Evolutionary conservation across 2,329 filamentous ascomycete species (phyloP).

Genomic region (Cytospora schulzeri): DNA sequence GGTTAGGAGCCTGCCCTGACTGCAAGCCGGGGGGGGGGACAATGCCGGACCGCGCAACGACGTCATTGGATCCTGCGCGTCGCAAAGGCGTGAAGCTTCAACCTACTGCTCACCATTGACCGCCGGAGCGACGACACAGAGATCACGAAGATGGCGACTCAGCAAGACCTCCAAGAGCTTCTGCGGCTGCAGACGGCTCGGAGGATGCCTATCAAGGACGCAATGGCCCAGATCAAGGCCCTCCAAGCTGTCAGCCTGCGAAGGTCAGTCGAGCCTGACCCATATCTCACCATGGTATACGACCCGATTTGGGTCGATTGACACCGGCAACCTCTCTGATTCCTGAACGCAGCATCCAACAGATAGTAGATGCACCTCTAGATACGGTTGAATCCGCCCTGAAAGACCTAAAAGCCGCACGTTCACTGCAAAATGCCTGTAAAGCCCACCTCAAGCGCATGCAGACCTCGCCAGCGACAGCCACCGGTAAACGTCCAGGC

Average conservation of each 20-base stretch:
- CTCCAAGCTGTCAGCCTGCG: constrained; percentile 57
- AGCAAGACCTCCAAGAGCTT: constrained; percentile 63
- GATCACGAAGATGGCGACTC: constrained; percentile 49
- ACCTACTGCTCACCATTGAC: background rate
- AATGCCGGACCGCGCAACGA: background rate
- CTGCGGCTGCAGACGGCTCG: constrained; percentile 61
- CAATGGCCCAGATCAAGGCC: constrained; percentile 60
- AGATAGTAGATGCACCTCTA: constrained; percentile 55
- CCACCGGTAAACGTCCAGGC: constrained; percentile 37
- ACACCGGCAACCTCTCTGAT: background rate
- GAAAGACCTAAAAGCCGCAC: constrained; percentile 51
- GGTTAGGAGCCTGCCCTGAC: too few species aligned
- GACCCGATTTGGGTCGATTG: background rate
- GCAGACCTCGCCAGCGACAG: constrained; percentile 15
- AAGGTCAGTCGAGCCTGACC: constrained; percentile 47
- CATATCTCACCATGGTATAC: background rate
- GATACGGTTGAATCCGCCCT: constrained; percentile 49
- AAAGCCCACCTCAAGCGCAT: constrained; percentile 52
- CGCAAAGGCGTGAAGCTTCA: background rate
- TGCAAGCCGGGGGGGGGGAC: too few species aligned
- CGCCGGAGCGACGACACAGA: too few species aligned
- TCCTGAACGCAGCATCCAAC: constrained; percentile 47
- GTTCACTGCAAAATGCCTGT: constrained; percentile 55
- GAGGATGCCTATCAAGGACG: constrained; percentile 61
- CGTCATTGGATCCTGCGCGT: background rate